Conservation (phyloP, 352 stramenopile genomes). For the Phytophthora tubulina region DNA sequence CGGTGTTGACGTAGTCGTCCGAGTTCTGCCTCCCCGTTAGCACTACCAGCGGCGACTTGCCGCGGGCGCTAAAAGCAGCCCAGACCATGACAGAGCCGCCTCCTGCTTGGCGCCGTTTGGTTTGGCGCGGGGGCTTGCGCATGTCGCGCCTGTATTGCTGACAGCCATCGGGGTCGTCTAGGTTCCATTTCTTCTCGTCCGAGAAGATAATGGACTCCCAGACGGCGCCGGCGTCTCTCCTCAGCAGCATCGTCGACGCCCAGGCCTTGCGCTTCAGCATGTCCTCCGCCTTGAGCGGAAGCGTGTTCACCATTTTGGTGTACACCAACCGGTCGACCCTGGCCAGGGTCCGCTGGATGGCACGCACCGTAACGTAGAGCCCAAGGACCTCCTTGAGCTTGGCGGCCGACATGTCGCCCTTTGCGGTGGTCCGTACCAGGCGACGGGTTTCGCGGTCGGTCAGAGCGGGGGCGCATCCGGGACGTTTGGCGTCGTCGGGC, state of each 20-base stretch:
- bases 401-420: not conserved
- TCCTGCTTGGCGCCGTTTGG: slow-evolving; percentile 25
- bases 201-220: slow-evolving; percentile 58
- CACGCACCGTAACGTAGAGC: slow-evolving; percentile 21
- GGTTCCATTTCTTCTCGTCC: slow-evolving; percentile 54
- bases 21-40: slow-evolving; percentile 33
- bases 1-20: slow-evolving; percentile 33
- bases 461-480: not conserved
- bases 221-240: fast-evolving
- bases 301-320: too few relatives aligned
- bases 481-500: not conserved
- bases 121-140: not conserved
- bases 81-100: slow-evolving; percentile 41
- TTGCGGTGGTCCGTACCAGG: not conserved
- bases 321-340: slow-evolving; percentile 31
- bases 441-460: slow-evolving; percentile 3
- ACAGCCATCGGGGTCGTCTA: slow-evolving; percentile 47
- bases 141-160: slow-evolving; percentile 44
- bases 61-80: slow-evolving; percentile 24
- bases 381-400: slow-evolving; percentile 23
- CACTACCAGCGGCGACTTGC: slow-evolving; percentile 19
- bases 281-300: slow-evolving; percentile 15
- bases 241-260: slow-evolving; percentile 16
- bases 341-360: slow-evolving; percentile 19
- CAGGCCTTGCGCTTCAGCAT: not conserved